These are phyloP conservation scores for Lobosporangium transversale DNA, from an alignment of 192 early-diverging fungal genomes.

Conservation along the genomic window DNA sequence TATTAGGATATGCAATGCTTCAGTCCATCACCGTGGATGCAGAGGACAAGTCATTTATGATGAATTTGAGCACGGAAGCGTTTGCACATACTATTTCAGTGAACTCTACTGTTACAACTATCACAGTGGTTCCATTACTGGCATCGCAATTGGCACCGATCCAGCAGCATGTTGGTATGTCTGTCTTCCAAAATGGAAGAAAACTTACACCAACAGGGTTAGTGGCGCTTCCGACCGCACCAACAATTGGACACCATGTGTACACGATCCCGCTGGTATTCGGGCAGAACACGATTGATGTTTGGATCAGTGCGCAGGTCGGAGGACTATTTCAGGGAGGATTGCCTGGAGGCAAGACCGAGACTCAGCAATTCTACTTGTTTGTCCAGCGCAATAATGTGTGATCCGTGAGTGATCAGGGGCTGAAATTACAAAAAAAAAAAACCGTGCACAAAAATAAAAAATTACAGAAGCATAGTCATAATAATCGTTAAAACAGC, in stretches of 20 bases:
- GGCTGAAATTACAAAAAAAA: too few relatives aligned
- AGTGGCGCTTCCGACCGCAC: conserved; percentile 17
- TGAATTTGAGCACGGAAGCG: conserved; percentile 36
- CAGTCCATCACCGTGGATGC: conserved; percentile 45
- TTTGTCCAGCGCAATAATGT: conserved; percentile 38
- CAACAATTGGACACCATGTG: conserved; percentile 34
- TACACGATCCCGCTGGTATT: conserved; percentile 27
- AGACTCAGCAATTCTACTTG: conserved; percentile 47
- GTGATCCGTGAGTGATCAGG: too few relatives aligned
- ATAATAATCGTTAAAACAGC: too few relatives aligned
- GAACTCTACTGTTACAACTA: conserved; percentile 14
- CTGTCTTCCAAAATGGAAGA: conserved; percentile 49
- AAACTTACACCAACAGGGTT: conserved; percentile 34
- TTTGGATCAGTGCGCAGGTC: conserved; percentile 52
- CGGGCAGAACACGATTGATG: conserved; percentile 44
- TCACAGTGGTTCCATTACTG: conserved; percentile 44
- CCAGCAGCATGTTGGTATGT: conserved; percentile 41
- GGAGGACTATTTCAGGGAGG: conserved; percentile 49
- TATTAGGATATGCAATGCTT: conserved; percentile 47
- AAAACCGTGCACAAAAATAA: too few relatives aligned
- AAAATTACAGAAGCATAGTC: too few relatives aligned
- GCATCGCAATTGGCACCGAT: conserved; percentile 33
- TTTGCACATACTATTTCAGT: conserved; percentile 47
- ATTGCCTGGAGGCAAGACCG: conserved; percentile 32
- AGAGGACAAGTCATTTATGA: conserved; percentile 53